A percentile compares a stretch with the other conserved stretches of the same genome.
Conservation (phyloP, 2,329 filamentous ascomycete genomes). For the Neonectria sp. region DNA sequence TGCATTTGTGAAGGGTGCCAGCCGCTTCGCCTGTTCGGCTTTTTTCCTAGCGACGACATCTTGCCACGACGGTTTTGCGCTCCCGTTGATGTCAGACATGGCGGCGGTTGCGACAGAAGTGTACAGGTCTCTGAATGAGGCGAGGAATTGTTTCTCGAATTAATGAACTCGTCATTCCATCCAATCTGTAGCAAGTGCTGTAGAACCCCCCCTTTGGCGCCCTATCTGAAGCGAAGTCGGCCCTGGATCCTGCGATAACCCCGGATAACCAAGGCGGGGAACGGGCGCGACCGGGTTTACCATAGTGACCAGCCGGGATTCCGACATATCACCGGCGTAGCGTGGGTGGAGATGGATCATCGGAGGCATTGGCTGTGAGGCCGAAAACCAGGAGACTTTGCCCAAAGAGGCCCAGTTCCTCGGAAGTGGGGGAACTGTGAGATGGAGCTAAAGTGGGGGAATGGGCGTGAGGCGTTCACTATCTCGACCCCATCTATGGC, state of each 20-base stretch:
- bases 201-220: neutral
- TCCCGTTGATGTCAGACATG: slow-evolving; percentile 7
- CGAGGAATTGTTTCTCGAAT: neutral
- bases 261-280: slow-evolving; percentile 13
- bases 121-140: neutral
- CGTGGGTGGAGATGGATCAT: slow-evolving; percentile 11
- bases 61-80: slow-evolving; percentile 14
- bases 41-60: slow-evolving; percentile 27
- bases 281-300: slow-evolving; percentile 14
- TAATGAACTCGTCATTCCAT: neutral
- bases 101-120: neutral
- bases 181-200: neutral
- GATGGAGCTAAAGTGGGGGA: slow-evolving; percentile 10
- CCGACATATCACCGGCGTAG: slow-evolving; percentile 12
- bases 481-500: slow-evolving; percentile 27
- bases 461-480: slow-evolving; percentile 10
- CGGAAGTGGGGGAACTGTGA: slow-evolving; percentile 30
- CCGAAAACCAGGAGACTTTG: neutral
- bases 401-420: neutral
- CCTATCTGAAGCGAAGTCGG: slow-evolving; percentile 13
- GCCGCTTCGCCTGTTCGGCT: neutral
- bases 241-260: neutral
- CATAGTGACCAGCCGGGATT: slow-evolving; percentile 10
- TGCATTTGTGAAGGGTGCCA: neutral
- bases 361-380: neutral